phyloP scores from a whole-genome alignment of 1,284 basidiomycete species.

The Apiotrichum brassicae region DNA sequence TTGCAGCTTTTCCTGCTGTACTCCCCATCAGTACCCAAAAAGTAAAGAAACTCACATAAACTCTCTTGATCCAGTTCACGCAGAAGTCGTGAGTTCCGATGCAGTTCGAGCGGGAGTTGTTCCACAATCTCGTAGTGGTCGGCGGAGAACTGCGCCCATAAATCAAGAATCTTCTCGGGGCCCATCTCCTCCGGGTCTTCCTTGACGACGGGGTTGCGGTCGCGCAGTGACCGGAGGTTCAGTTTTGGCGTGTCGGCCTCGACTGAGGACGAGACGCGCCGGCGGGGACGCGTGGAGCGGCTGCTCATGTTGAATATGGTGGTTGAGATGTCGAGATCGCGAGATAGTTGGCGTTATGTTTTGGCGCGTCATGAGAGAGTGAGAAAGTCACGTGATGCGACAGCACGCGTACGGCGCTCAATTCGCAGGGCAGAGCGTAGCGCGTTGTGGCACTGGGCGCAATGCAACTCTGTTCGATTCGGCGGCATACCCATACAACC shows the following conservation, averaged over 20 bases:
- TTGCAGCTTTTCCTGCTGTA: conserved; percentile 35
- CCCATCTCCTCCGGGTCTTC: conserved; percentile 12
- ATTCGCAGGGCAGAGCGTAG: too few relatives aligned
- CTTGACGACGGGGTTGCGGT: neutral
- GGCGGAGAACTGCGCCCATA: conserved; percentile 69
- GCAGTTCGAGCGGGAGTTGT: conserved; percentile 75
- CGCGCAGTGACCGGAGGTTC: neutral
- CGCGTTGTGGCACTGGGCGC: too few relatives aligned
- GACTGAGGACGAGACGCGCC: neutral
- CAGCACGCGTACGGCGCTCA: too few relatives aligned
- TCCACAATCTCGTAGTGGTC: conserved; percentile 79
- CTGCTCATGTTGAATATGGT: neutral
- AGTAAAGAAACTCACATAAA: conserved; percentile 55
- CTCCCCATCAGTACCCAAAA: conserved; percentile 14
- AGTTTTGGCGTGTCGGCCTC: neutral
- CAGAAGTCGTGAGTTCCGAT: conserved; percentile 70
- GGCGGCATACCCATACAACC: too few relatives aligned
- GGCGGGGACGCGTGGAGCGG: neutral
- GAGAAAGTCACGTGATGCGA: too few relatives aligned
- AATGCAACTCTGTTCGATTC: too few relatives aligned
- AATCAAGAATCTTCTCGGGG: conserved; percentile 47
- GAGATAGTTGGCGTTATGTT: too few relatives aligned
- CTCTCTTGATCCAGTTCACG: conserved; percentile 74
- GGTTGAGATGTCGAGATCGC: neutral
- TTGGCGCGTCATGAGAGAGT: too few relatives aligned